Base-by-base conservation (phyloP, 2,329 filamentous ascomycete species). In the Emergomyces pasteurianus region DNA sequence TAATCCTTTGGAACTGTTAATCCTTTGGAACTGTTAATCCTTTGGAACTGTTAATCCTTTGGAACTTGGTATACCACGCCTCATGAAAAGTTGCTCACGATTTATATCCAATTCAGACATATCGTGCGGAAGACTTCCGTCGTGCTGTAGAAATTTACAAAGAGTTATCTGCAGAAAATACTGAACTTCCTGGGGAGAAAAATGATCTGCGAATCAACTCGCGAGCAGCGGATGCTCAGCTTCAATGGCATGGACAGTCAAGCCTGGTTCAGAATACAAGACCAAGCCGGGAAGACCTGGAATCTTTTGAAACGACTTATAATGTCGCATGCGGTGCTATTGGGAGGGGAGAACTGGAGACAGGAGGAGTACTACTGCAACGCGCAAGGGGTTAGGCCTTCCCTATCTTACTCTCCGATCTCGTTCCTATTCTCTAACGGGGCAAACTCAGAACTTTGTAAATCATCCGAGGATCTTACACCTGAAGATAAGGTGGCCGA, bases 251-350 rank as follows among this genome's bases (percentile, higher is more conserved):
- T 49, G 80, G 80, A 49, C 74, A 79, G 60, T 75, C 79, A 31
- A 74, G 81, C 61, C 69, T 79, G 42, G 78, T 79, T 43, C 74
- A 77, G 62, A 80, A 79, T 70, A 80, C 79, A 69, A 80, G 80
- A 67, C 78, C 81, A 6, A 78, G 74, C 23, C 75, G 81, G 65
- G 83, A 85, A 66, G 84, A 86, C 67, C 68, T 86, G 59, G 82
- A 86, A 62, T 79, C 81, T 0, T 86, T 86, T 63, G 84, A 87
- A 70, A 86, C 81, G 3, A 80, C 83, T 2, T 87, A 84, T 72
- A 86, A 87, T 71, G 81, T 82, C 9, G 84, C 83, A 42, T 86
- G 84, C 69, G 78, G 80, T 61, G 82, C 81, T 67, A 83, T 87
- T 68, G 83, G 83, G 46, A 78, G 81, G 65, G 83, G 83, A 49